Evolutionary conservation across 805 yeast genomes (phyloP).

Genomic region (Saccharomyces mikatae): DNA sequence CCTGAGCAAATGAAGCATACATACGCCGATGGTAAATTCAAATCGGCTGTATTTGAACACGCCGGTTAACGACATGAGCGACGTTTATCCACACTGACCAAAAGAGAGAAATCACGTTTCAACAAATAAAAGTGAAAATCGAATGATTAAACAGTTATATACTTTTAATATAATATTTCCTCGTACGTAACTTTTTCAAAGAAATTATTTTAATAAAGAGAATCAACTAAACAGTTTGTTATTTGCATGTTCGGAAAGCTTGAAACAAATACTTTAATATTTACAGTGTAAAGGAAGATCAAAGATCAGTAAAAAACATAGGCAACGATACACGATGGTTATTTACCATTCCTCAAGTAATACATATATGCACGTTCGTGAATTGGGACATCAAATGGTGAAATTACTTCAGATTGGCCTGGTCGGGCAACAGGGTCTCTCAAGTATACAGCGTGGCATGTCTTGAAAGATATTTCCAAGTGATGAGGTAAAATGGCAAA

Average conservation of each 20-base stretch:
- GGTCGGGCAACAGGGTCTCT: constrained; percentile 97
- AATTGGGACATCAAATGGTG: constrained; percentile 74
- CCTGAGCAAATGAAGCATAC: constrained; percentile 89
- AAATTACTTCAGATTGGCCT: constrained; percentile 89
- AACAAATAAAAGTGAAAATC: background rate
- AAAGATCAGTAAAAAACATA: background rate
- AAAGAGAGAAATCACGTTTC: background rate
- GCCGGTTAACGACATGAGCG: constrained; percentile 42
- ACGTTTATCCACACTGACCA: background rate
- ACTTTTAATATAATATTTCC: background rate
- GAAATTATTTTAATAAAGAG: background rate
- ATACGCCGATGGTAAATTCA: constrained; percentile 52
- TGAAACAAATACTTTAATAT: constrained; percentile 1
- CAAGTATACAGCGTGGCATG: constrained; percentile 94
- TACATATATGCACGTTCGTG: constrained; percentile 95
- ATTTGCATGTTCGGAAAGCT: background rate
- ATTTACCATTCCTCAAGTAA: constrained; percentile 67
- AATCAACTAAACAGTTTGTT: background rate
- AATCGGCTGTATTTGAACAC: constrained; percentile 72
- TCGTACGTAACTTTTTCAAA: background rate
- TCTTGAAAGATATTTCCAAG: constrained; percentile 77
- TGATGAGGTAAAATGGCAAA: constrained; percentile 90
- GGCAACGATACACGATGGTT: background rate
- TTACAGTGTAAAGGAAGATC: constrained; percentile 1
- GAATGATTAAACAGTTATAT: background rate